phyloP scores from a whole-genome alignment of 495 filamentous ascomycete genomes.

The Friedmanniomyces endolithicus region DNA sequence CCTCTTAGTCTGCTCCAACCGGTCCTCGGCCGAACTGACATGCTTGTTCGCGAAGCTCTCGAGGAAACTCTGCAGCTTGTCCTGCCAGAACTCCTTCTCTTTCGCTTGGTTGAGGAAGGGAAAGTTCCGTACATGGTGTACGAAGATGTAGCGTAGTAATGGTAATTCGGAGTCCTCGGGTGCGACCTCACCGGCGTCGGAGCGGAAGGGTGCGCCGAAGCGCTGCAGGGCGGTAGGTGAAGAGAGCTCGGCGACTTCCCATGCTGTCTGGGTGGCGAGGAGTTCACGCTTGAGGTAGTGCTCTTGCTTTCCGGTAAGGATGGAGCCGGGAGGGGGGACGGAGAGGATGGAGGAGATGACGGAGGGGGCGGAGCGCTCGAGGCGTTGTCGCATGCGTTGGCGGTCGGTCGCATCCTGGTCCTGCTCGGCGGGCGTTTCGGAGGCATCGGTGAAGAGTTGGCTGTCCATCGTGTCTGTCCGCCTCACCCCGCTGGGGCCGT shows the following conservation, averaged over 20 bases:
- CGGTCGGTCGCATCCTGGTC: background rate
- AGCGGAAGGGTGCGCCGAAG: constrained; percentile 91
- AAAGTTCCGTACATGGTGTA: constrained; percentile 94
- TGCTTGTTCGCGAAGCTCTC: constrained; percentile 97
- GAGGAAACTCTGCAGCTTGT: constrained; percentile 91
- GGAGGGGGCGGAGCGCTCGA: constrained; percentile 11
- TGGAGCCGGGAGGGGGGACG: constrained; percentile 37
- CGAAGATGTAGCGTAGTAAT: constrained; percentile 91
- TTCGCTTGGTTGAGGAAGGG: constrained; percentile 89
- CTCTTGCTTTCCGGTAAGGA: constrained; percentile 92
- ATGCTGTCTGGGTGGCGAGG: constrained; percentile 73
- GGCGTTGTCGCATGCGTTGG: constrained; percentile 2
- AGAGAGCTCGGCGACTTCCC: constrained; percentile 81
- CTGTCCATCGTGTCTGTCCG: constrained; percentile 14
- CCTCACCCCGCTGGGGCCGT: background rate
- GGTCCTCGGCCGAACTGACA: constrained; percentile 92
- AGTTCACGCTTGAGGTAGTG: constrained; percentile 97
- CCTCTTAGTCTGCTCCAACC: constrained; percentile 90
- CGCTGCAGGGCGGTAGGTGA: constrained; percentile 87
- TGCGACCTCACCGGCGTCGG: constrained; percentile 79
- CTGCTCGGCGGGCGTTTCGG: background rate
- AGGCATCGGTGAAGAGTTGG: constrained; percentile 14
- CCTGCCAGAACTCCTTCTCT: constrained; percentile 99
- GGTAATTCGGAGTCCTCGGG: constrained; percentile 91
- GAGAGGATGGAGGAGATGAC: constrained; percentile 21